Conservation (phyloP, 805 yeast species). For the Saturnispora sekii region DNA sequence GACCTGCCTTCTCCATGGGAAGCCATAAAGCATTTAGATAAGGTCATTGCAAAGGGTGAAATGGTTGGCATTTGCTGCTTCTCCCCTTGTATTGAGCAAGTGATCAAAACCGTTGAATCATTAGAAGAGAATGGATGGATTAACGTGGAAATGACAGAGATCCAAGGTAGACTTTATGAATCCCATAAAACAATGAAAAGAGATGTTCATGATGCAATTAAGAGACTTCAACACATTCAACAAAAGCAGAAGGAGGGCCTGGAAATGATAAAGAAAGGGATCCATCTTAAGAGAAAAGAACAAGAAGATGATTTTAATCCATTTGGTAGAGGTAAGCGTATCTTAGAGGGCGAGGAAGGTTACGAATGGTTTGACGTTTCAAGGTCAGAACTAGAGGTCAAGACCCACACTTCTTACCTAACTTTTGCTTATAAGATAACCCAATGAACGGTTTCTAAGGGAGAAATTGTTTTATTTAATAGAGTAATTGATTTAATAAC, state of each 20-base stretch:
- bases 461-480: not conserved
- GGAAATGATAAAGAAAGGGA: constrained; percentile 29
- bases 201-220: constrained; percentile 68
- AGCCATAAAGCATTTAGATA: constrained; percentile 68
- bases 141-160: constrained; percentile 84
- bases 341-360: constrained; percentile 77
- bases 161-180: constrained; percentile 74
- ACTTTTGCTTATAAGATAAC: constrained; percentile 63
- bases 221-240: constrained; percentile 71
- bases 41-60: constrained; percentile 43
- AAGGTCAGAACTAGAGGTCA: constrained; percentile 72
- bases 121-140: constrained; percentile 74
- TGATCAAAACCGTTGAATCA: constrained; percentile 71
- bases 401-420: constrained; percentile 87
- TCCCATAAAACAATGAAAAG: constrained; percentile 84
- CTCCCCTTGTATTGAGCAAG: constrained; percentile 97
- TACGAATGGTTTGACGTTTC: constrained; percentile 82
- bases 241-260: constrained; percentile 58
- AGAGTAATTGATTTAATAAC: not conserved
- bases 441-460: not conserved
- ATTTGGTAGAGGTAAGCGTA: constrained; percentile 81
- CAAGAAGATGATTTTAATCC: constrained; percentile 64
- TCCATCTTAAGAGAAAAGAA: constrained; percentile 14
- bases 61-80: constrained; percentile 81
- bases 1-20: constrained; percentile 97